These are phyloP conservation scores for Phytophthora cactorum DNA, from an alignment of 352 stramenopile species.

Conservation along the genomic window DNA sequence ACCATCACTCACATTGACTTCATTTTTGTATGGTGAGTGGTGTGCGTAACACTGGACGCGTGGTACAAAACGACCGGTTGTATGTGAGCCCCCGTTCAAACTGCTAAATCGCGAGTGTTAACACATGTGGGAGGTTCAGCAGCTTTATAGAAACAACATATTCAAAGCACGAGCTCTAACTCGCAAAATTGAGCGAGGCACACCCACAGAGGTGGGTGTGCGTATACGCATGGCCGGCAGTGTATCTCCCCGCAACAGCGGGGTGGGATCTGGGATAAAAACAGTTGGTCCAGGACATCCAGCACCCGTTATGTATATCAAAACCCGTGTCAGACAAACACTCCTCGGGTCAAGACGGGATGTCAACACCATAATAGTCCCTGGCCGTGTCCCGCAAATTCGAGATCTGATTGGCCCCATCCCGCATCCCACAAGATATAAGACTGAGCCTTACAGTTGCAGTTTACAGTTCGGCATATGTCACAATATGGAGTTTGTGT, in stretches of 20 bases:
- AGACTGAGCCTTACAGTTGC: no score
- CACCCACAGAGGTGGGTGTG: background rate
- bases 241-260: background rate
- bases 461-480: no score
- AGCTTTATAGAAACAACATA: background rate
- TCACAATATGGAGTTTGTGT: no score
- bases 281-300: no score
- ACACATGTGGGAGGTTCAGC: background rate
- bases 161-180: background rate
- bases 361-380: no score
- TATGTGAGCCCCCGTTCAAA: background rate
- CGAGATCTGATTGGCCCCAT: no score
- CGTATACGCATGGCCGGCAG: background rate
- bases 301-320: no score
- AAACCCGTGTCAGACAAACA: no score
- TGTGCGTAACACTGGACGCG: background rate
- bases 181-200: background rate
- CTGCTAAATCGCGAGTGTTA: background rate
- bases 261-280: no score
- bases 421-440: no score
- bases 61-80: background rate
- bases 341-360: no score
- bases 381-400: no score
- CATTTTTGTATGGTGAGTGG: background rate
- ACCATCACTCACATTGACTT: background rate